Base-by-base conservation (phyloP, 2,329 filamentous ascomycete species). In the Cercospora janseana region DNA sequence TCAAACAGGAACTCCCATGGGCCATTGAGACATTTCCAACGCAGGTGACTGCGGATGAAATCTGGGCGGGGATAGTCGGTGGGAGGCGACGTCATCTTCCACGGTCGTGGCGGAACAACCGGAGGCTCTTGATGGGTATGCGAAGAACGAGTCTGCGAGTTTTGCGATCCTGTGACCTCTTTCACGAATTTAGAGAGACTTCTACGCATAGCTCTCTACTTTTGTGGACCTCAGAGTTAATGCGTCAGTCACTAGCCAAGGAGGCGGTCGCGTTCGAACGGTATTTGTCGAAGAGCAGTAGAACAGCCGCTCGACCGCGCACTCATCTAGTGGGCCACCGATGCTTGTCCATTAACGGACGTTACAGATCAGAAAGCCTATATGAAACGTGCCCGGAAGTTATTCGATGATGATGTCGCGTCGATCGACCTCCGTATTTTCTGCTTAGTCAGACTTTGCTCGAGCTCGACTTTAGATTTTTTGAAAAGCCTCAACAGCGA, bases 1-100 rank as follows among this genome's bases (percentile, higher is more conserved):
- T 87, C 83, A 52, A 85, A 86, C 38, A 80, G 65, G 60, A 86
- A 82, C 49, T 76, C 72, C 83, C 83, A 86, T 4, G 74, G 69
- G 1, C 82, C 82, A 56, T 86, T 79, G 38, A 86, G 76, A 1
- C 78, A 79, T 31, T 70, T 65, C 83, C 83, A 86, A 37, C 70
- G 74, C 21, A 83, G 72, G 20, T 71, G 62, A 24, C 70, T 66
- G 47, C 82, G 80, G 46, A 77, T 63, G 65, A 85, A 86, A 67
- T 86, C 82, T 1, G 83, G 82, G 47, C 83, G 80, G 18, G 83
- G 83, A 58, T 87, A 85, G 16, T 53, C 52, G 23, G 40, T 46
- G 3, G 52, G 41, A 29, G 45, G 12, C 10, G 50, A 40, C 15
- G 49, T 45, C 55, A 55, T 58, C 38, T 26, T 34, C 12, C 24